Conservation (phyloP, 805 yeast species). For the Candida parachauliodes region DNA sequence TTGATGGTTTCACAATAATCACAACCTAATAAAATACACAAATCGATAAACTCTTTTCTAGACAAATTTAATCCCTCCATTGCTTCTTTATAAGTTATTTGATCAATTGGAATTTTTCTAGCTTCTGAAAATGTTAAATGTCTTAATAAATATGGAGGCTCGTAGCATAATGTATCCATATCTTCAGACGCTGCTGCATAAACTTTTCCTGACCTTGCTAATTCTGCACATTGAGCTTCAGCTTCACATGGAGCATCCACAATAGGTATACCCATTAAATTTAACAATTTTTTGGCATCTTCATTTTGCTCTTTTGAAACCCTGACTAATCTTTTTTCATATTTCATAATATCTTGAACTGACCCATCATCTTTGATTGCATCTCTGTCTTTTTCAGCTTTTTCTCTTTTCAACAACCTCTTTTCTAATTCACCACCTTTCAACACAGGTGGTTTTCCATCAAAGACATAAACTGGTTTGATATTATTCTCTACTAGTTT, state of each 20-base stretch:
- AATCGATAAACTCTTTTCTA: slow-evolving; percentile 72
- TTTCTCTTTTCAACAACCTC: slow-evolving; percentile 74
- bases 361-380: slow-evolving; percentile 78
- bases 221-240: slow-evolving; percentile 95
- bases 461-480: slow-evolving; percentile 95
- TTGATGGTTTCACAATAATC: slow-evolving; percentile 94
- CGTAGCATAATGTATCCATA: slow-evolving; percentile 96
- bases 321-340: slow-evolving; percentile 82
- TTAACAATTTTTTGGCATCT: slow-evolving; percentile 79
- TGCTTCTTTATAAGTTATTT: slow-evolving; percentile 64
- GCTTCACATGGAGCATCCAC: slow-evolving; percentile 97
- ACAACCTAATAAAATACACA: slow-evolving; percentile 92
- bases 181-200: slow-evolving; percentile 98
- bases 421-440: slow-evolving; percentile 92
- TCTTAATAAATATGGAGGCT: slow-evolving; percentile 76
- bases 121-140: slow-evolving; percentile 94
- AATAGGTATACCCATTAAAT: slow-evolving; percentile 92
- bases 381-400: slow-evolving; percentile 72
- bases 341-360: slow-evolving; percentile 68
- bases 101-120: slow-evolving; percentile 87
- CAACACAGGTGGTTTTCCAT: slow-evolving; percentile 94
- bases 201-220: slow-evolving; percentile 86
- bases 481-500: slow-evolving; percentile 89
- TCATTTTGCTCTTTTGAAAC: slow-evolving; percentile 91
- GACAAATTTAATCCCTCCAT: slow-evolving; percentile 76